Percentiles rank a stretch among this genome's conserved stretches.
phyloP scores from a whole-genome alignment of 768 basidiomycete species.

The Naganishia randhawae region DNA sequence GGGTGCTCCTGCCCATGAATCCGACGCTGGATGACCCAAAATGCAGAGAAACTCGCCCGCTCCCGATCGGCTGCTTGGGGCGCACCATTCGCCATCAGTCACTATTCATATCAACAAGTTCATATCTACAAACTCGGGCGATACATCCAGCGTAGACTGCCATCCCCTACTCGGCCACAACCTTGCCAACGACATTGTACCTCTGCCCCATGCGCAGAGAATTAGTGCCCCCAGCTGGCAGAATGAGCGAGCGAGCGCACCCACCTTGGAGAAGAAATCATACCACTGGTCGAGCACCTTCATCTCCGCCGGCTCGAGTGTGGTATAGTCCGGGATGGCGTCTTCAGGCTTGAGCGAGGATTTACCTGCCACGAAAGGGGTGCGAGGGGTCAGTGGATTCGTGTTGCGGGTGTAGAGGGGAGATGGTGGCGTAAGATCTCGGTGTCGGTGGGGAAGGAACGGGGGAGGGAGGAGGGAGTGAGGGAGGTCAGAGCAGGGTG shows the following conservation, averaged over 20 bases:
- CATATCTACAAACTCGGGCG: too few relatives aligned
- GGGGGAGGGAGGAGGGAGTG: too few relatives aligned
- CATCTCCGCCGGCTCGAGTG: slow-evolving; percentile 64
- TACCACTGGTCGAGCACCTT: slow-evolving; percentile 88
- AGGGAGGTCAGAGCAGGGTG: too few relatives aligned
- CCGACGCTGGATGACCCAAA: too few relatives aligned
- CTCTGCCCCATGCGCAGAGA: slow-evolving; percentile 61
- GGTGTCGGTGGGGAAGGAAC: too few relatives aligned
- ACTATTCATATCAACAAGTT: too few relatives aligned
- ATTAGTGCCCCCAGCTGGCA: too few relatives aligned
- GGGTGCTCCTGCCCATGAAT: too few relatives aligned
- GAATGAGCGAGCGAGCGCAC: too few relatives aligned
- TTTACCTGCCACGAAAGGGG: slow-evolving; percentile 54
- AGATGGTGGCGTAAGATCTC: too few relatives aligned
- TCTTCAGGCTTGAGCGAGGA: slow-evolving; percentile 81
- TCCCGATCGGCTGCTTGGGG: not conserved
- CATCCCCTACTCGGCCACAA: slow-evolving; percentile 43
- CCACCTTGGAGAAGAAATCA: slow-evolving; percentile 74
- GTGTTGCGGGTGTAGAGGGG: not conserved
- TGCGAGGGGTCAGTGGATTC: not conserved
- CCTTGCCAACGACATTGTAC: slow-evolving; percentile 79
- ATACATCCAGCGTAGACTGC: too few relatives aligned
- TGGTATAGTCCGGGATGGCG: slow-evolving; percentile 80
- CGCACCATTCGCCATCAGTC: not conserved
- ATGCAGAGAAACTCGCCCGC: not conserved